These are phyloP conservation scores for Pterula multifida DNA, from an alignment of 1,284 basidiomycete species.

Conservation along the genomic window DNA sequence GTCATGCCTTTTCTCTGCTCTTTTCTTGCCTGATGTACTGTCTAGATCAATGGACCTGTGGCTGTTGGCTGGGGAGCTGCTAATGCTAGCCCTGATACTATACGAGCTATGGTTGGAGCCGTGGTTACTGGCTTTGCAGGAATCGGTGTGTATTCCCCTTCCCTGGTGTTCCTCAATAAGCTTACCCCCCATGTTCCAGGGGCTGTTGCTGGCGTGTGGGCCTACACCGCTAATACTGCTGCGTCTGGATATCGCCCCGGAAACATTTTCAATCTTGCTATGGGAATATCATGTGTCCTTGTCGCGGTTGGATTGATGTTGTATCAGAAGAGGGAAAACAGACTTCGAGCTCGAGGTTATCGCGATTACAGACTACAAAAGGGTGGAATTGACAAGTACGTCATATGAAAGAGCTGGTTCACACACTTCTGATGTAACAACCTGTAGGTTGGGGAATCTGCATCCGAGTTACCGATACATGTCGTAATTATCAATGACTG, in stretches of 20 bases:
- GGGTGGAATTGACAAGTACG: too few species aligned
- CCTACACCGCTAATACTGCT: constrained; percentile 8
- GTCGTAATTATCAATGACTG: too few species aligned
- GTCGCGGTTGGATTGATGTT: constrained; percentile 2
- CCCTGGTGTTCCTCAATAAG: too few species aligned
- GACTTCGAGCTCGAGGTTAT: constrained; percentile 5
- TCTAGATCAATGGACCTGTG: constrained; percentile 8
- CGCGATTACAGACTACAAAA: constrained; percentile 10
- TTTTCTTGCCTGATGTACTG: not conserved
- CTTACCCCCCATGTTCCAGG: too few species aligned
- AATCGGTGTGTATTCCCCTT: not conserved
- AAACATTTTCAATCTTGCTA: constrained; percentile 10
- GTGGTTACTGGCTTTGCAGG: constrained; percentile 9
- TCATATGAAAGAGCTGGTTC: too few species aligned
- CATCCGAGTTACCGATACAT: too few species aligned
- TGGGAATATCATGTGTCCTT: constrained; percentile 1
- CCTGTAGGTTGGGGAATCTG: too few species aligned
- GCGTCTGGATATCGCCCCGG: constrained; percentile 8
- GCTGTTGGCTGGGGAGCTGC: constrained; percentile 10
- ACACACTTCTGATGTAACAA: too few species aligned
- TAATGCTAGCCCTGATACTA: constrained; percentile 9
- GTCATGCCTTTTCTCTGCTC: constrained; percentile 1
- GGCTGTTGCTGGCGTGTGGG: constrained; percentile 7
- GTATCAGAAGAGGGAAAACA: constrained; percentile 8
- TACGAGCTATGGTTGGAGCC: constrained; percentile 10